Evolutionary conservation across 208 protist genomes (phyloP), one percentile per base, ranked within the genome.

Genomic region (Phytomonas serpens): DNA sequence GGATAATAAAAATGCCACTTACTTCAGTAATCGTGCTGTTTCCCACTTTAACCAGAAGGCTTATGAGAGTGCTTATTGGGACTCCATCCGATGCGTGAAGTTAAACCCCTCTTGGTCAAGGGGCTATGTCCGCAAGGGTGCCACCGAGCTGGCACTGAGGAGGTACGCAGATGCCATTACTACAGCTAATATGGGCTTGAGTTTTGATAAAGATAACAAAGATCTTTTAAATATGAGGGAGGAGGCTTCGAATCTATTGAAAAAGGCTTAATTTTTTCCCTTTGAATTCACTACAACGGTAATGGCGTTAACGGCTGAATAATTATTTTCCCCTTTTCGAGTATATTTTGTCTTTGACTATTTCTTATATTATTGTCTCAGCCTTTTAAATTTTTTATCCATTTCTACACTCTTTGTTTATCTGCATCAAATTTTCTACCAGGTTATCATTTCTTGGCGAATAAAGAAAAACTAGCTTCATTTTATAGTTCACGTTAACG

Each of bases 21-120:
- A 89, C 80, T 98, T 91, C 79, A 94, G 90, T 82, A 98, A 98
- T 75, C 86, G 94, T 23, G 93, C 94, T 9, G 93, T 90, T 9
- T 92, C 88, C 74, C 97, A 97, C 78, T 96, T 93, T 75, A 92
- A 96, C 72, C 86, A 95, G 71, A 63, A 79, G 3, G 63, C 92
- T 36, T 97, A 92, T 84, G 82, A 83, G 1, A 74, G 82, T 19
- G 96, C 96, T 19, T 90, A 97, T 68, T 92, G 84, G 76, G 97
- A 98, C 71, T 80, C 96, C 9, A 40, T 84, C 37, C 87, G 93
- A 32, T 94, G 89, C 65, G 83, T 98, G 62, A 36, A 79, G 9
- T 80, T 98, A 30, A 84, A 93, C 51, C 77, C 93, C 0, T 77
- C 85, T 34, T 98, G 94, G 92, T 74, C 92, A 11, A 97, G 97